Evolutionary conservation across 305 asterid genomes (phyloP).

Genomic region (Rubia balearica): DNA sequence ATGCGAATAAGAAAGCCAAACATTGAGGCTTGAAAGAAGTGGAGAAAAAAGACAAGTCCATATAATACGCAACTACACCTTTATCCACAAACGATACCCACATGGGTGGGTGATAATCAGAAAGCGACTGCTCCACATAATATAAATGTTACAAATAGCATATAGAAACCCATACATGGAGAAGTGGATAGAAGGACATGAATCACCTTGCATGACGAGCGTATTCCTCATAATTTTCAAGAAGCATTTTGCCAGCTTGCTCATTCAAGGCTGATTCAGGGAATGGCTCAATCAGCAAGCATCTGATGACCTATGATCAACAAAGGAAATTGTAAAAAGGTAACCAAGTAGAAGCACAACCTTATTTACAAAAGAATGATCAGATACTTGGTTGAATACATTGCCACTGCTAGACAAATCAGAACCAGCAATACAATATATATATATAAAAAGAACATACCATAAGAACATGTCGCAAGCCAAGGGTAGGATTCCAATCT

Average conservation of each 20-base stretch:
- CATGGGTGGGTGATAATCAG: neutral
- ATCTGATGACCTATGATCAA: conserved; percentile 73
- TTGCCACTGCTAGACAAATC: neutral
- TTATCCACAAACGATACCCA: neutral
- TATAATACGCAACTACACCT: neutral
- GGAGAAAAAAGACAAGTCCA: neutral
- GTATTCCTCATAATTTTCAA: conserved; percentile 83
- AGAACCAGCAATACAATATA: conserved; percentile 1
- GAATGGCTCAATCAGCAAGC: conserved; percentile 93
- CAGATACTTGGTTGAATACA: neutral
- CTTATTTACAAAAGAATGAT: neutral
- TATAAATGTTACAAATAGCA: neutral
- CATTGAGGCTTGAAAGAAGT: neutral
- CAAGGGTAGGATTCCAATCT: conserved; percentile 93
- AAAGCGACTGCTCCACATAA: neutral
- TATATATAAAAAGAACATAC: conserved; percentile 34
- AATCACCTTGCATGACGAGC: conserved; percentile 84
- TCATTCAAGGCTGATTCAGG: conserved; percentile 97
- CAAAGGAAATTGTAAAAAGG: neutral
- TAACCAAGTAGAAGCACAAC: conserved; percentile 7
- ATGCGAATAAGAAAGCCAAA: neutral
- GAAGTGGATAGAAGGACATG: neutral
- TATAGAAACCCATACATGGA: neutral
- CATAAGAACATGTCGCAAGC: conserved; percentile 79
- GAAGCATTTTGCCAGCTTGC: conserved; percentile 97